Base-by-base conservation (phyloP, 2,329 filamentous ascomycete species). In the Ceratocystis ficicola region DNA sequence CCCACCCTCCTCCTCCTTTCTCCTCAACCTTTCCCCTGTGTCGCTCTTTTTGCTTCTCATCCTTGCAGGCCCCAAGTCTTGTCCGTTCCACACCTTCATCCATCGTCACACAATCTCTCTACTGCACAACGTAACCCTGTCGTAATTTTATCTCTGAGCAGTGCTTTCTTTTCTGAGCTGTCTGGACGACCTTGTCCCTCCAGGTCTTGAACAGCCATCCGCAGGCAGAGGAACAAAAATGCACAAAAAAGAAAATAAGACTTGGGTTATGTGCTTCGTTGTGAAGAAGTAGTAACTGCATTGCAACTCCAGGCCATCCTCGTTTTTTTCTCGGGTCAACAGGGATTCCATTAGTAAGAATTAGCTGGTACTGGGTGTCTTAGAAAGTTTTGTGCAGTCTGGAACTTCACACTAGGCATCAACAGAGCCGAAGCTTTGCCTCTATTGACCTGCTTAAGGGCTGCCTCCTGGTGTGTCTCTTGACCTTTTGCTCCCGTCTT, bases 21-120 rank as follows among this genome's bases (percentile, higher is more conserved):
- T 28, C 2, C 28, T 44, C 7, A 41, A 50, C 20, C 55, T 15
- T 25, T 28, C 17, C 28, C 57, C 50, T 25, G n/a, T 52, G 7
- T 62, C 57, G 41, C 52, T 36, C 25, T 15, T 17, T 46, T 30
- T 62, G 8, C 22, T 59, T 20, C 52, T 7, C 10, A 50, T 59
- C 52, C 25, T 30, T 59, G 12, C 25, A 30, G 17, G 36, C 5
- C 17, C 52, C 32, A 17, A n/a, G 28, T 59, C 36, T 59, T 25
- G 52, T 59, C 32, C 52, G 52, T 20, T 59, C 36, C 8, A 41
- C 36, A 41, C 36, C 36, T 41, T 32, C 52, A 59, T 25, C 30
- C 15, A 22, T 59, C 28, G 52, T 59, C 52, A 59, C 52, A 59
- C 52, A 59, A 59, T 59, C 25, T 59, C 22, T 17, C 52, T 8